Base-by-base conservation (phyloP, 306 rosid species). In the Sechiopsis laciniata region DNA sequence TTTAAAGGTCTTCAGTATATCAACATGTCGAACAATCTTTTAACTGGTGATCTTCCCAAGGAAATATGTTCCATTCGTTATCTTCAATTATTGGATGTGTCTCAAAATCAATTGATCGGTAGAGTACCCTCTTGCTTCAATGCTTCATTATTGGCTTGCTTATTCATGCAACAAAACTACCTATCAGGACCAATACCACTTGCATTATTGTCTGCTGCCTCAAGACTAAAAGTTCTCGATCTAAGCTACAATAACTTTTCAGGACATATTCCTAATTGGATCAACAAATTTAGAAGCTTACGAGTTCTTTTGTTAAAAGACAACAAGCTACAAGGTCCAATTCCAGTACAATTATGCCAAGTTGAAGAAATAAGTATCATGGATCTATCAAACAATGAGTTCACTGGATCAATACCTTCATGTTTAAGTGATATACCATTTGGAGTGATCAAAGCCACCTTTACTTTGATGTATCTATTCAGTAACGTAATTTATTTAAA, bases 111-210 rank as follows among this genome's bases (percentile, higher is more conserved):
- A 8, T 24, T 75, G 1, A 32, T 21, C 4, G 78, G 78, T 6
- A 4, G 16, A 0, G 2, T 75, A 35, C 78, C 78, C 57, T 64
- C 78, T 13, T 75, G 78, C 63, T 35, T 64, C 4, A 8, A 37
- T 10, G 1, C 3, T 17, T 14, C 7, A 1, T 0, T 6, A 3
- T 13, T 61, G 55, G 17, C 5, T 0, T 53, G 52, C n/a, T 0
- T 75, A 3, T 56, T 1, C 22, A 11, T 75, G 40, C 54, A 54
- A 62, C 35, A 50, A 13, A 75, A 75, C 3, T 1, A 3, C 62
- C 32, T 75, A 20, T 15, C 63, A 12, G 73, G 78, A 5, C 7
- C 52, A 0, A 63, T 75, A 10, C 73, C 78, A 1, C 8, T 35
- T 5, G 55, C 42, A 4, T 12, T 64, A 32, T 5, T 32, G 37